A percentile compares a stretch with the other conserved stretches of the same genome.
These are phyloP conservation scores for Penicillium antarcticum DNA, from an alignment of 495 filamentous ascomycete species.

Conservation along the genomic window DNA sequence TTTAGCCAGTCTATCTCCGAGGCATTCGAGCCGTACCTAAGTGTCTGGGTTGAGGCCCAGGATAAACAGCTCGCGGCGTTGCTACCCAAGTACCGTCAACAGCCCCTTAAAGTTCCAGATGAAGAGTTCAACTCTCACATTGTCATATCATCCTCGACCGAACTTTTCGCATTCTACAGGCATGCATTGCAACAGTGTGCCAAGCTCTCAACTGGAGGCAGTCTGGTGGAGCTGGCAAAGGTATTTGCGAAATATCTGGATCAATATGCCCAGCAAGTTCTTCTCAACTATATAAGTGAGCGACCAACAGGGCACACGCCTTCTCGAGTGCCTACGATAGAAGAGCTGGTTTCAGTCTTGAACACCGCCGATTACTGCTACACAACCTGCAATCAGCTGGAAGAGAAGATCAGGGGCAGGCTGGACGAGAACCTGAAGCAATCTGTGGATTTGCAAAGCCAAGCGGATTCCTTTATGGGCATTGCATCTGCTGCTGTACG, in stretches of 20 bases:
- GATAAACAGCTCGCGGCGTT: slow-evolving; percentile 83
- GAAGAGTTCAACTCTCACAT: slow-evolving; percentile 89
- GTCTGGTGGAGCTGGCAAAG: slow-evolving; percentile 79
- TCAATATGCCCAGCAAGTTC: slow-evolving; percentile 89
- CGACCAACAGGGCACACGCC: slow-evolving; percentile 46
- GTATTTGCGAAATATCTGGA: slow-evolving; percentile 92
- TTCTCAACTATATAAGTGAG: slow-evolving; percentile 73
- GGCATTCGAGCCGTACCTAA: slow-evolving; percentile 95
- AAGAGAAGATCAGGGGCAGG: slow-evolving; percentile 88
- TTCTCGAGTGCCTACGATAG: slow-evolving; percentile 56
- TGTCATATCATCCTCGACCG: slow-evolving; percentile 91
- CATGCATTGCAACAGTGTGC: slow-evolving; percentile 89
- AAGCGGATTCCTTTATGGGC: slow-evolving; percentile 92
- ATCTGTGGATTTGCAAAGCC: slow-evolving; percentile 82
- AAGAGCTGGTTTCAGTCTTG: slow-evolving; percentile 80
- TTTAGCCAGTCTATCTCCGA: slow-evolving; percentile 94
- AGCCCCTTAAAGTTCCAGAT: slow-evolving; percentile 74
- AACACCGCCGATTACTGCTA: slow-evolving; percentile 99
- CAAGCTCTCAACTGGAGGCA: slow-evolving; percentile 85
- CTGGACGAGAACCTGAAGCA: slow-evolving; percentile 74
- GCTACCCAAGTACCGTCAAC: slow-evolving; percentile 84
- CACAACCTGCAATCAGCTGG: slow-evolving; percentile 82
- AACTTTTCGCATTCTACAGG: slow-evolving; percentile 96
- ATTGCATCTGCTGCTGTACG: slow-evolving; percentile 86
- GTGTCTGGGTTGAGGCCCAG: slow-evolving; percentile 94